Base-by-base conservation (phyloP, 306 rosid species). In the Cicer bijugum region DNA sequence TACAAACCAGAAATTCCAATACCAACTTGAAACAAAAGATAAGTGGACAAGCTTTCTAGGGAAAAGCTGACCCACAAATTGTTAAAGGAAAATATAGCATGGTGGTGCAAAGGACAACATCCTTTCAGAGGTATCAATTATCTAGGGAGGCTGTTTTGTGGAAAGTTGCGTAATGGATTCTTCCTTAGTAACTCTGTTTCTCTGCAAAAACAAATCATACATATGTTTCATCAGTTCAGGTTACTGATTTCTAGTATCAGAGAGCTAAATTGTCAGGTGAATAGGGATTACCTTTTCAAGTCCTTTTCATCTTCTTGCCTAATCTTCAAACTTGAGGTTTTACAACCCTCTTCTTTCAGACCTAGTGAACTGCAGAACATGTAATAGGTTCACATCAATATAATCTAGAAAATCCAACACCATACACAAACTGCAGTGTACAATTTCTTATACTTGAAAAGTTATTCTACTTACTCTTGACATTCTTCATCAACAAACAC, bases 81-180 rank as follows among this genome's bases (percentile, higher is more conserved):
- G 38, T 20, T 45, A 8, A 59, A 76, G 28, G 46, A 10, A 56
- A 70, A 9, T 8, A 56, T 14, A 50, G 64, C 71, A 65, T 35
- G 44, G 33, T 8, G 35, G 39, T 64, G 15, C 59, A 47, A 23
- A 57, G 44, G 42, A 66, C 65, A 52, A 14, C 23, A 33, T 12
- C 46, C 40, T 58, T 66, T 48, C 43, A 20, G 44, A 8, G 40
- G 50, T 56, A 64, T 70, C 55, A 45, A 64, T 72, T 84, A 89
- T 85, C 97, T 86, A 14, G 97, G 97, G 38, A 93, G 89, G 71
- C 91, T 89, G 84, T 43, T 82, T 23, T 79, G 82, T 51, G 92
- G 97, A 35, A 93, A 93, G 66, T 93, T 85, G 67, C 93, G 93
- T n/a, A 93, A 75, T 64, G 98, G 98, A 52, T 91, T 85, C 87